Conservation (phyloP, 257 asterid genomes). For the Solanum commersonii region DNA sequence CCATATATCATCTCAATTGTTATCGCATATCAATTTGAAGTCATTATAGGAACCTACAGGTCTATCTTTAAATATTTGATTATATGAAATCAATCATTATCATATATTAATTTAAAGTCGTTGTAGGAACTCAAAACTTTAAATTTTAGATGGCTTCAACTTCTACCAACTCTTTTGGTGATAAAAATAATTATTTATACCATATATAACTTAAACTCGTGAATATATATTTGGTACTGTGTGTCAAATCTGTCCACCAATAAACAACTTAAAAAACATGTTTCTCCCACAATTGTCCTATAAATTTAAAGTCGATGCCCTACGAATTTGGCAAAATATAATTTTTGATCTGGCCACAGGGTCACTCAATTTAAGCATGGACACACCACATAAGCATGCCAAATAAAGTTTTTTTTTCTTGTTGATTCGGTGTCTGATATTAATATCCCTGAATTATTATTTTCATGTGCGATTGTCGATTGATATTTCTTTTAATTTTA, state of each 20-base stretch:
- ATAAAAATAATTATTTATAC: not conserved
- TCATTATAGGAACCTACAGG: not conserved
- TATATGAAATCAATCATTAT: not conserved
- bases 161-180: not conserved
- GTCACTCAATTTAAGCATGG: not conserved
- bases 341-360: not conserved
- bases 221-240: not conserved
- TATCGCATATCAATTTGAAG: not conserved
- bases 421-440: not conserved
- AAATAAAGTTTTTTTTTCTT: not conserved
- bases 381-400: not conserved
- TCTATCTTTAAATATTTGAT: not conserved
- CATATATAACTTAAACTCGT: not conserved
- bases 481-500: not conserved
- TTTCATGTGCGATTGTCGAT: not conserved
- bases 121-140: not conserved
- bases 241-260: not conserved
- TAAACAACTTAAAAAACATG: not conserved
- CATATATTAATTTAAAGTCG: not conserved
- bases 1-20: too few species aligned
- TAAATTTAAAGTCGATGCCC: not conserved
- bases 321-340: not conserved
- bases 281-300: not conserved
- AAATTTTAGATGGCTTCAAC: rapidly evolving
- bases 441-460: not conserved